These are phyloP conservation scores for Centella asiatica DNA, from an alignment of 129 eudicot genomes.

Conservation along the genomic window DNA sequence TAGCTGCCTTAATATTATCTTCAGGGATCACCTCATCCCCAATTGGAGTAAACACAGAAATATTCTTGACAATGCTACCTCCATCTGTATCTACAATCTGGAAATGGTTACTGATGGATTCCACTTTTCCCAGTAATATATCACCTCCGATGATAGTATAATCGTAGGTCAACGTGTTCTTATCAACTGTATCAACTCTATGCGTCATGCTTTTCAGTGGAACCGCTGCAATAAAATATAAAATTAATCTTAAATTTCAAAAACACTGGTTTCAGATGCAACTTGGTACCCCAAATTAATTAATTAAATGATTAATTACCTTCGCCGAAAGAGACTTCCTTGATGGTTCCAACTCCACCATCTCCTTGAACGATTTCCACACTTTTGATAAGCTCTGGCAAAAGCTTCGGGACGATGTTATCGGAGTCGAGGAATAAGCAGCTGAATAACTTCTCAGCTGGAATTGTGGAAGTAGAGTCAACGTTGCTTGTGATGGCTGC, in stretches of 20 bases:
- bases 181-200: not conserved
- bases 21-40: not conserved
- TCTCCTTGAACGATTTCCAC: constrained; percentile 12
- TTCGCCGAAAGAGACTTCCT: constrained; percentile 9
- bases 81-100: not conserved
- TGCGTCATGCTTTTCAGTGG: not conserved
- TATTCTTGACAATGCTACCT: constrained; percentile 1
- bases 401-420: constrained; percentile 8
- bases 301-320: not conserved
- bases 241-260: too few relatives aligned
- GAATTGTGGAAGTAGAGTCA: not conserved
- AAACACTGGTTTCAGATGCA: too few relatives aligned
- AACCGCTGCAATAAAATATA: too few relatives aligned
- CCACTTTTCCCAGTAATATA: not conserved
- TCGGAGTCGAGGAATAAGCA: constrained; percentile 3
- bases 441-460: not conserved
- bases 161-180: not conserved
- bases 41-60: not conserved
- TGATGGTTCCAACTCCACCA: constrained; percentile 15
- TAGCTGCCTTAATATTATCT: constrained; percentile 3
- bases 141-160: constrained; percentile 2
- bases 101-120: not conserved
- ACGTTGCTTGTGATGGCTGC: not conserved
- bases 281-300: too few relatives aligned
- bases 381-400: constrained; percentile 9